Conservation (phyloP, 495 filamentous ascomycete species). For the Hypoxylon fragiforme region DNA sequence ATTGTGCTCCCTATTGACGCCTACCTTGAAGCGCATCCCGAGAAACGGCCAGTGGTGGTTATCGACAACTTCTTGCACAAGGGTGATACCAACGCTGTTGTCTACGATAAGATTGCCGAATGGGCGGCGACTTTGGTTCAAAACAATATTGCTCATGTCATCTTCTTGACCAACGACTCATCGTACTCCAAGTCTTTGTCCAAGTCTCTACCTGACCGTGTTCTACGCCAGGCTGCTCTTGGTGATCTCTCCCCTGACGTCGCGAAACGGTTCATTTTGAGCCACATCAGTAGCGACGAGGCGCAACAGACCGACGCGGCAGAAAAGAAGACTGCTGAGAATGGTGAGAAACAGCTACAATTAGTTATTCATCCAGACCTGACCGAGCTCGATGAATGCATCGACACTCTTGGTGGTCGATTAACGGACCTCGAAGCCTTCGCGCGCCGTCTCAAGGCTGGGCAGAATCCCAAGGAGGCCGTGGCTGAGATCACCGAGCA, state of each 20-base stretch:
- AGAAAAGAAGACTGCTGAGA: conserved; percentile 5
- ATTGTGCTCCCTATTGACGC: conserved; percentile 76
- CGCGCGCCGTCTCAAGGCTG: conserved; percentile 84
- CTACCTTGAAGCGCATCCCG: conserved; percentile 88
- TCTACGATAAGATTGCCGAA: conserved; percentile 89
- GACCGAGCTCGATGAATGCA: conserved; percentile 76
- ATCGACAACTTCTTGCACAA: conserved; percentile 95
- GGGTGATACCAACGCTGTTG: conserved; percentile 66
- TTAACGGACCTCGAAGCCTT: conserved; percentile 94
- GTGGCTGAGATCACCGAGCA: conserved; percentile 87
- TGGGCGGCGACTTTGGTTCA: conserved; percentile 89
- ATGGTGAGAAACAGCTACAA: conserved; percentile 34
- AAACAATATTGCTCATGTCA: conserved; percentile 90
- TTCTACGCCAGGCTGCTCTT: conserved; percentile 82
- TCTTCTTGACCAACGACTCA: conserved; percentile 93
- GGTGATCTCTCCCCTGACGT: conserved; percentile 84
- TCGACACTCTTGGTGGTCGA: conserved; percentile 80
- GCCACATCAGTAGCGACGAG: conserved; percentile 59
- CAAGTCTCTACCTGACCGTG: conserved; percentile 85
- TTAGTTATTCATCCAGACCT: conserved; percentile 49
- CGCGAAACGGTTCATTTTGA: conserved; percentile 87
- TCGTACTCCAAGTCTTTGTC: conserved; percentile 86
- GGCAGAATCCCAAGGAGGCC: conserved; percentile 83
- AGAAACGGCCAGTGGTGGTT: conserved; percentile 80
- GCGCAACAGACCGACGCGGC: conserved; percentile 20